These are phyloP conservation scores for Acacia pycnantha DNA, from an alignment of 331 rosid genomes.

Conservation along the genomic window DNA sequence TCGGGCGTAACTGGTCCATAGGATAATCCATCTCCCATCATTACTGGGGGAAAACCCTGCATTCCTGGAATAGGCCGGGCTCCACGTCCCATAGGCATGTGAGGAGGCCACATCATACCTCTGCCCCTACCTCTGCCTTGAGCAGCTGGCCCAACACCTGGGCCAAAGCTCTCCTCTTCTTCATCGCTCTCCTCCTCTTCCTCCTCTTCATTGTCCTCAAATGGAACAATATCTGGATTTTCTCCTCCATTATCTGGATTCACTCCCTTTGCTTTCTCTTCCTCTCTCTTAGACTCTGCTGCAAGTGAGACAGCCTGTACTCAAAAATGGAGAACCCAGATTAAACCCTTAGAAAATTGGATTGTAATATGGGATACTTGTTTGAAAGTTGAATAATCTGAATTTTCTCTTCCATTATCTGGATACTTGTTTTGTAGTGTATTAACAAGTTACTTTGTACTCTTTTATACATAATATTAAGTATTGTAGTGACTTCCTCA, in stretches of 20 bases:
- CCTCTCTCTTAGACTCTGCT: conserved; percentile 96
- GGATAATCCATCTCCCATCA: conserved; percentile 95
- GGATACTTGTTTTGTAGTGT: neutral
- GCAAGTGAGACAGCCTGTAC: conserved; percentile 83
- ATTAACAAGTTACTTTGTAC: neutral
- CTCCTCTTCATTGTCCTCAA: conserved; percentile 99
- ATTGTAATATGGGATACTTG: neutral
- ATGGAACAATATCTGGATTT: conserved; percentile 96
- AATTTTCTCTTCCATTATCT: no score
- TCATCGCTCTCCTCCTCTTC: conserved; percentile 98
- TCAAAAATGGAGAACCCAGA: conserved; percentile 10
- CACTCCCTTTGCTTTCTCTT: conserved; percentile 98
- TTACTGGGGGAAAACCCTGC: conserved; percentile 85
- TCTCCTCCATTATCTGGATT: conserved; percentile 82
- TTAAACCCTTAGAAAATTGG: conserved; percentile 11
- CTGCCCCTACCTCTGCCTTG: conserved; percentile 98
- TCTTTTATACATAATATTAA: neutral
- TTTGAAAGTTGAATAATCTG: neutral
- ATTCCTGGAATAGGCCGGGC: conserved; percentile 93
- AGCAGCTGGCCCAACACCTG: conserved; percentile 55
- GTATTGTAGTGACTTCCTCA: neutral
- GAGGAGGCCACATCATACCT: conserved; percentile 97
- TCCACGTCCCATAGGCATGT: conserved; percentile 86
- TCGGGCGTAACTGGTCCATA: conserved; percentile 89
- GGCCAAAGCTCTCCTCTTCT: conserved; percentile 86